phyloP scores from a whole-genome alignment of 73 alveolate species.

The Symbiodinium pilosum region DNA sequence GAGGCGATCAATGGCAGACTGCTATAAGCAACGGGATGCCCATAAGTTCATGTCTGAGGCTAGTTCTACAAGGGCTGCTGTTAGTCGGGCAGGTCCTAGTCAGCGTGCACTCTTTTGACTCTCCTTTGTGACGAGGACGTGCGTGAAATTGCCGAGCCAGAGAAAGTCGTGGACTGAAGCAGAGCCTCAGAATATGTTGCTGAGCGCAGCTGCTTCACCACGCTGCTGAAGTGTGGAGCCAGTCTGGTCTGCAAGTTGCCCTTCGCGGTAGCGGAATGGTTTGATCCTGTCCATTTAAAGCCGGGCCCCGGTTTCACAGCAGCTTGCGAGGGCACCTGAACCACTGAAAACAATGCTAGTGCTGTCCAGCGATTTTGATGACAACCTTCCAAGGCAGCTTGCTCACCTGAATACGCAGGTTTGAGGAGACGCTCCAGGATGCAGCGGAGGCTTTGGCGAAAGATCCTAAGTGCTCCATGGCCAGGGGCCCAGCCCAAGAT shows the following conservation, averaged over 20 bases:
- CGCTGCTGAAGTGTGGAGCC: background rate
- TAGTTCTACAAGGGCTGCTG: too few relatives aligned
- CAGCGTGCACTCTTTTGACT: too few relatives aligned
- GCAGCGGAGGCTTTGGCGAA: conserved; percentile 39
- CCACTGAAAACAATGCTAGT: background rate
- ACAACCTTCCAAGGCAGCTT: too few relatives aligned
- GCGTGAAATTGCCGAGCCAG: background rate
- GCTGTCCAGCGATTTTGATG: background rate
- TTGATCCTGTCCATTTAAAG: background rate
- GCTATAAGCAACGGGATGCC: too few relatives aligned
- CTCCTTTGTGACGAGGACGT: too few relatives aligned
- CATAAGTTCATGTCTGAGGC: too few relatives aligned
- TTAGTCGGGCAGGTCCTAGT: too few relatives aligned
- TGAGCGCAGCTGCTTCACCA: background rate
- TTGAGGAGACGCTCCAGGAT: conserved; percentile 66
- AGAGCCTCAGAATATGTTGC: background rate
- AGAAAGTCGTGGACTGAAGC: background rate
- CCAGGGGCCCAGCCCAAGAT: background rate
- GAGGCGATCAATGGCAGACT: too few relatives aligned
- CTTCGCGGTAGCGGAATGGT: background rate
- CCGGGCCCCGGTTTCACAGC: background rate
- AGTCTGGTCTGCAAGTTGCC: background rate
- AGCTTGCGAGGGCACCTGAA: background rate
- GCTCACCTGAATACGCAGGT: too few relatives aligned
- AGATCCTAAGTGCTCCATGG: conserved; percentile 51